Evolutionary conservation across 1,139 yeast species (phyloP).

Genomic region (Yamadazyma aaseri): DNA sequence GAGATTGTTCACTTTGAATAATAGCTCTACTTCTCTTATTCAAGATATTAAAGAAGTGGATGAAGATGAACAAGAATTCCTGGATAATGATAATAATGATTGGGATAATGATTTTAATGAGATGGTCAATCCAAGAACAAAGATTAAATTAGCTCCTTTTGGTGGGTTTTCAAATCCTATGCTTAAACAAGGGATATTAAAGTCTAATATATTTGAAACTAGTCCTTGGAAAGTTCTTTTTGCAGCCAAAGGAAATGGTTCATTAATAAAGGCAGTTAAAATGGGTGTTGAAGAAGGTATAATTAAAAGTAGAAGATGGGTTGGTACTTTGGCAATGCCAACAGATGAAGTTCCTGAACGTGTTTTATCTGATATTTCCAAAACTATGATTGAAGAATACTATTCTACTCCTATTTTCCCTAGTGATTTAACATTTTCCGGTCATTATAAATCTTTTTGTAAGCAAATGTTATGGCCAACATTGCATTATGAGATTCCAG

Average conservation of each 20-base stretch:
- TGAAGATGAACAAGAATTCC: constrained; percentile 9
- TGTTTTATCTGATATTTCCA: constrained; percentile 51
- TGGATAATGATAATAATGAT: constrained; percentile 23
- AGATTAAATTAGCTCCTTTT: constrained; percentile 56
- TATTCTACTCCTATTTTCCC: constrained; percentile 68
- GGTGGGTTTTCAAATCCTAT: constrained; percentile 71
- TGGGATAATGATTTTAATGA: constrained; percentile 27
- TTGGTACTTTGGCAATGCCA: constrained; percentile 90
- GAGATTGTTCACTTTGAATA: constrained; percentile 20
- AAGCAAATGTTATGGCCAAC: constrained; percentile 97
- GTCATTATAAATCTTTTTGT: constrained; percentile 87
- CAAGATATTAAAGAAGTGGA: constrained; percentile 24
- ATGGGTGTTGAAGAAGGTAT: constrained; percentile 53
- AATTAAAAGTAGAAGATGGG: constrained; percentile 60
- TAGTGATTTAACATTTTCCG: constrained; percentile 76
- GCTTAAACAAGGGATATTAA: constrained; percentile 41
- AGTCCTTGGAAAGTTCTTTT: constrained; percentile 76
- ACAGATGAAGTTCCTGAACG: constrained; percentile 70
- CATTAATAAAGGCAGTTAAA: constrained; percentile 80
- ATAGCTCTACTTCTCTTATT: constrained; percentile 32
- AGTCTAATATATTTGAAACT: constrained; percentile 59
- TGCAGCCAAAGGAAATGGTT: constrained; percentile 82
- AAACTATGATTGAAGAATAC: constrained; percentile 44
- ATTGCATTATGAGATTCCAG: constrained; percentile 93
- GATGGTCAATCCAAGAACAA: constrained; percentile 30